These are phyloP conservation scores for Didymella exigua DNA, from an alignment of 2,329 filamentous ascomycete species.

Conservation along the genomic window DNA sequence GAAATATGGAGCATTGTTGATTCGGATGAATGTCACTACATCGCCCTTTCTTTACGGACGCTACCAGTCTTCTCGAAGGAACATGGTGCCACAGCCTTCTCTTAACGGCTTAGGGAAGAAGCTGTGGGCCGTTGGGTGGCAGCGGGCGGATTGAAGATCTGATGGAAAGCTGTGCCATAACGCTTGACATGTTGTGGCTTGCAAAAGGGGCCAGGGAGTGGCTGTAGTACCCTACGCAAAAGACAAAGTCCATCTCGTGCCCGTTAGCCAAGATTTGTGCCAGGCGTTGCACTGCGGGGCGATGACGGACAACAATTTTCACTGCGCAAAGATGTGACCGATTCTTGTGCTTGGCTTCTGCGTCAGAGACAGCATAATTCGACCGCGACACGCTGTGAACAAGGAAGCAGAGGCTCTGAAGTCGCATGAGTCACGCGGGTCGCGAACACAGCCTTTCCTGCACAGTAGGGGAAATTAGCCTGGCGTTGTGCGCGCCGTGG, in stretches of 20 bases:
- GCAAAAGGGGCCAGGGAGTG: background rate
- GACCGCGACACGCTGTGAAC: conserved; percentile 1
- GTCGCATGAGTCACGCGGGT: conserved; percentile 7
- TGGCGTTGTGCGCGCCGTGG: conserved; percentile 6
- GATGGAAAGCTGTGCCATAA: background rate
- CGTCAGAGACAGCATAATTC: background rate
- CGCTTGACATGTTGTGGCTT: conserved; percentile 4
- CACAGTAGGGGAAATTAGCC: background rate
- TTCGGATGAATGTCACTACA: background rate
- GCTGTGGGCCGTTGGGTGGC: background rate
- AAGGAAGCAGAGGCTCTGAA: background rate
- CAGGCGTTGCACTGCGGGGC: background rate
- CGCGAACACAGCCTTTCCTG: conserved; percentile 9
- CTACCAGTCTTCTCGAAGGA: background rate
- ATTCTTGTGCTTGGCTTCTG: background rate
- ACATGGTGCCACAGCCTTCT: background rate
- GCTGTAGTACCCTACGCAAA: background rate
- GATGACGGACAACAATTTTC: background rate
- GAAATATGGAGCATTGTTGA: background rate
- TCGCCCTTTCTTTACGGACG: background rate
- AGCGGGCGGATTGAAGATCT: background rate
- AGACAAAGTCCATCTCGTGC: background rate
- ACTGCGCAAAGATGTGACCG: background rate
- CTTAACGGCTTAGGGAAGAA: background rate
- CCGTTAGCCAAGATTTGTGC: background rate